These are phyloP conservation scores for grape (Vitis vinifera) DNA, from an alignment of 164 flowering plant genomes.

Conservation along the genomic window DNA sequence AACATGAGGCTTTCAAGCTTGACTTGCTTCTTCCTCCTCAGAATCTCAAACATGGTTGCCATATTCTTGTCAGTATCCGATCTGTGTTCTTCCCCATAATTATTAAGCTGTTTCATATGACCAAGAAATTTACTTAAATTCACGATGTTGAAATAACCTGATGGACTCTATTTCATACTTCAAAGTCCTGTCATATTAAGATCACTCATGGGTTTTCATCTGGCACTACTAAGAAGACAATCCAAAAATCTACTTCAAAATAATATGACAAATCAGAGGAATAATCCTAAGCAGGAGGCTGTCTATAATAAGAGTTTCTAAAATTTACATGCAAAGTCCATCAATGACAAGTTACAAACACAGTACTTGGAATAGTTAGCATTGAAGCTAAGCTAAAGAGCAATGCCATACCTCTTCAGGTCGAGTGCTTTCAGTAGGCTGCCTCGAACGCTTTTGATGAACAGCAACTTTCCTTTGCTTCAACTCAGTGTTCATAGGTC, in stretches of 20 bases:
- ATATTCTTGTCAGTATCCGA: slow-evolving; percentile 90
- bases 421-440: slow-evolving; percentile 31
- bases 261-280: no score
- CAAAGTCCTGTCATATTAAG: no score
- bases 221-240: no score
- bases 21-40: slow-evolving; percentile 56
- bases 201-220: no score
- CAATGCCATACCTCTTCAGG: slow-evolving; percentile 66
- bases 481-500: slow-evolving; percentile 75
- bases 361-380: no score
- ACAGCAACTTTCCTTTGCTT: slow-evolving; percentile 58
- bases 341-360: no score
- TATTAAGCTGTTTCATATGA: slow-evolving; percentile 44
- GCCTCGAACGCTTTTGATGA: slow-evolving; percentile 36
- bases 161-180: no score
- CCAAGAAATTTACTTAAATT: neutral
- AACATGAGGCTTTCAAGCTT: slow-evolving; percentile 65
- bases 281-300: no score
- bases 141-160: no score
- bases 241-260: no score
- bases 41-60: slow-evolving; percentile 71
- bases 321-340: no score
- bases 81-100: slow-evolving; percentile 42
- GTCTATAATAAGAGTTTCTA: no score
- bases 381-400: neutral